Evolutionary conservation across 208 protist species (phyloP).

Genomic region (Crithidia sp.): DNA sequence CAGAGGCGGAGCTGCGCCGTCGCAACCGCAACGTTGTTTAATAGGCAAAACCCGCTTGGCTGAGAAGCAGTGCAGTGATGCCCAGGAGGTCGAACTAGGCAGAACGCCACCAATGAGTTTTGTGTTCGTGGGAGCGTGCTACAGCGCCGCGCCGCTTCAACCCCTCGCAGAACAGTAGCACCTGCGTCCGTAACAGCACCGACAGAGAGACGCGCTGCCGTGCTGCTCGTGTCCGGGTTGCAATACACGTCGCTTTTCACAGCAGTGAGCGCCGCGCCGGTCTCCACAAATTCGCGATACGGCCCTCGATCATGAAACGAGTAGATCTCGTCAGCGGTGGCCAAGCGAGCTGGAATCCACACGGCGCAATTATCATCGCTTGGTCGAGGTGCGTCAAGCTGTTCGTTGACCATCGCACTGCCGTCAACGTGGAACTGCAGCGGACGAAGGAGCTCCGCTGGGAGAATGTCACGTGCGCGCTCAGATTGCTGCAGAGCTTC

Average conservation of each 20-base stretch:
- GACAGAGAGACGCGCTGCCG: conserved; percentile 57
- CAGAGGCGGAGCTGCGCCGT: conserved; percentile 46
- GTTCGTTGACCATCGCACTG: conserved; percentile 1
- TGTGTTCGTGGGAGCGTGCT: conserved; percentile 10
- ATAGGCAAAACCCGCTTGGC: conserved; percentile 88
- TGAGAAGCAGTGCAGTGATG: conserved; percentile 80
- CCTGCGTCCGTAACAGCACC: conserved; percentile 75
- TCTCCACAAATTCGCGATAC: conserved; percentile 63
- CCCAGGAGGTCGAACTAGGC: conserved; percentile 89
- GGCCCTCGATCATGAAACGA: conserved; percentile 50
- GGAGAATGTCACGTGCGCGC: conserved; percentile 62
- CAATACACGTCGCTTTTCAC: conserved; percentile 84
- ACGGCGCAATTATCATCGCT: conserved; percentile 25
- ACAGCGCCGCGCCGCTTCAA: not conserved
- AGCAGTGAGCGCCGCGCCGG: conserved; percentile 41
- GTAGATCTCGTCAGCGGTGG: conserved; percentile 65
- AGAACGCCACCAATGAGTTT: conserved; percentile 62
- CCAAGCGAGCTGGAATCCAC: conserved; percentile 63
- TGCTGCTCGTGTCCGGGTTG: conserved; percentile 61
- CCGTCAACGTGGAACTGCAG: conserved; percentile 6
- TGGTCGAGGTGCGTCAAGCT: not conserved
- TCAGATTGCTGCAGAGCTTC: conserved; percentile 48
- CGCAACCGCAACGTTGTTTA: conserved; percentile 91
- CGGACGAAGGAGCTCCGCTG: conserved; percentile 38
- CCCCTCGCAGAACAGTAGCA: conserved; percentile 32